Evolutionary conservation across 306 rosid genomes (phyloP), one percentile per base, ranked within the genome.

Genomic region (Trichosanthes cucumerina): DNA sequence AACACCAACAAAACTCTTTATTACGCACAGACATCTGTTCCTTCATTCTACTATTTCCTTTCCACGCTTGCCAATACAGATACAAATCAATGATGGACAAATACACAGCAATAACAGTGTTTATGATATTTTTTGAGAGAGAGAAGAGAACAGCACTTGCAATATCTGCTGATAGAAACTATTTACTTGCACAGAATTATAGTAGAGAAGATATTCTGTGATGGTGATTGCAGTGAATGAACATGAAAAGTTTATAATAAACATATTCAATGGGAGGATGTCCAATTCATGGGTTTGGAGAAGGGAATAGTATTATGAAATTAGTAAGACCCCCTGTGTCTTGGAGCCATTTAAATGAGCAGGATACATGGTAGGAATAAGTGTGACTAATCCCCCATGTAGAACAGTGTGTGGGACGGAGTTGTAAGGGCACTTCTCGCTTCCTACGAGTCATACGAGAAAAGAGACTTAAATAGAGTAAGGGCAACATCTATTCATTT

Each of bases 31-130:
- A 24, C 26, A 71, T 21, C 19, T 43, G 28, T 43, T 44, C 13
- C 8, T 43, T 69, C 52, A n/a, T 68, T 68, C 75, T 43, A 21
- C 75, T 69, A 23, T 69, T 69, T 69, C 75, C 54, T 43, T 69
- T 14, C 34, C 54, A 69, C 34, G 75, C 75, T 41, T 69, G 16
- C 34, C 0, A 69, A 33, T 24, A 18, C 36, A 70, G 2, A 46
- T 43, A 7, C 19, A 43, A 24, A 71, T 66, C 31, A 14, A 46
- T 23, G 43, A n/a, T n/a, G n/a, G n/a, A n/a, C 23, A 66, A 41
- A 69, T 69, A 5, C 56, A 44, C 21, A 46, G 77, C 60, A 73
- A 58, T 2, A 70, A 44, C 76, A 71, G 60, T 49, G 60, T 24
- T 73, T 4, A 9, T 16, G 77, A 73, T 49, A 15, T 41, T 4